phyloP scores from a whole-genome alignment of 352 stramenopile genomes.

The Globisporangium polare region DNA sequence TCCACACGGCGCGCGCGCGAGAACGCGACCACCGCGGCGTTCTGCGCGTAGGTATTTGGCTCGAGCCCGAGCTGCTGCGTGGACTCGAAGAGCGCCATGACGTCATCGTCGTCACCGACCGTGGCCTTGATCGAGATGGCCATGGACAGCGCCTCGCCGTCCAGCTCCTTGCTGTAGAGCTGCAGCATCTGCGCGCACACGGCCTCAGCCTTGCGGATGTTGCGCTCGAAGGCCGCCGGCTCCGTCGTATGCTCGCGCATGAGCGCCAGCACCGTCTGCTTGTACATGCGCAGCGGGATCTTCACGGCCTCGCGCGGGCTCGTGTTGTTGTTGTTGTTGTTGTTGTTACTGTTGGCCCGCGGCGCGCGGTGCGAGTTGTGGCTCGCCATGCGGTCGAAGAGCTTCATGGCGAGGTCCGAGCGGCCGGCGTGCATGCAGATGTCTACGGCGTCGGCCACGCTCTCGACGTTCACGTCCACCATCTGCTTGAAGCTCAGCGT shows the following conservation, averaged over 20 bases:
- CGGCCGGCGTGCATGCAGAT: slow-evolving; percentile 52
- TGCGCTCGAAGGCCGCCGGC: slow-evolving; percentile 15
- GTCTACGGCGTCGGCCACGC: slow-evolving; percentile 63
- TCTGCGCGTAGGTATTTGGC: slow-evolving; percentile 77
- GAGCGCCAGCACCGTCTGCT: slow-evolving; percentile 46
- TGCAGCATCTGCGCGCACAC: slow-evolving; percentile 74
- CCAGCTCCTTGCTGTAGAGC: slow-evolving; percentile 36
- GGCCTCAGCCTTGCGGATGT: slow-evolving; percentile 48
- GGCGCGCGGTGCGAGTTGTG: slow-evolving; percentile 40
- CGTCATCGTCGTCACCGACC: slow-evolving; percentile 65
- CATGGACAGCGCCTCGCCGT: slow-evolving; percentile 68
- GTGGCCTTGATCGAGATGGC: slow-evolving; percentile 78
- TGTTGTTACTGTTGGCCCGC: slow-evolving; percentile 4
- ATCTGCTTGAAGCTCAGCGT: slow-evolving; percentile 70
- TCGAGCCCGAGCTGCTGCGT: slow-evolving; percentile 54
- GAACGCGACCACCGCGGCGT: slow-evolving; percentile 70
- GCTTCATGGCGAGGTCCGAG: slow-evolving; percentile 45
- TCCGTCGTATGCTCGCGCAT: slow-evolving; percentile 38
- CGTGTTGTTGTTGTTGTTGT: slow-evolving; percentile 9
- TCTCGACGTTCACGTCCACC: slow-evolving; percentile 59
- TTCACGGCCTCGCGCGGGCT: slow-evolving; percentile 13
- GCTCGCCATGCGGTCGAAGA: slow-evolving; percentile 46
- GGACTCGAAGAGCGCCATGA: slow-evolving; percentile 69
- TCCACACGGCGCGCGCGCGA: slow-evolving; percentile 50
- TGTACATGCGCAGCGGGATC: slow-evolving; percentile 69